Percentiles rank a stretch among this genome's conserved stretches.
Evolutionary conservation across 768 basidiomycete genomes (phyloP).

Genomic region (Lactarius sp.): DNA sequence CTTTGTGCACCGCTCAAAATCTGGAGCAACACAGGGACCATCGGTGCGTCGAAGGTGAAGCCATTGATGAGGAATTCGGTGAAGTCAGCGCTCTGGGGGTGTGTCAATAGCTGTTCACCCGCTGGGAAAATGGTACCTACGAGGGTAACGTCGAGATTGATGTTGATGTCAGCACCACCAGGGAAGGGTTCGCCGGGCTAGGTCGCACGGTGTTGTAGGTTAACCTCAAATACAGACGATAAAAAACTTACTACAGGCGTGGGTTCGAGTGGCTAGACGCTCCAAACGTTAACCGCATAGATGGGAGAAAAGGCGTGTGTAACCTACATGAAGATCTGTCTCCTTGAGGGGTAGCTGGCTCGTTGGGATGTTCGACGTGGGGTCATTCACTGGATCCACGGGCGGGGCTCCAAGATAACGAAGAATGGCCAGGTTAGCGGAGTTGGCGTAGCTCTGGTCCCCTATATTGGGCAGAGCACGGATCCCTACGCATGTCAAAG

Average conservation of each 20-base stretch:
- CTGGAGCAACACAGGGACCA: constrained; percentile 50
- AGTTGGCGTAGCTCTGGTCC: background rate
- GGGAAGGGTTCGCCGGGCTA: background rate
- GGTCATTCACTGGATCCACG: constrained; percentile 5
- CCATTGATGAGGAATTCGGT: constrained; percentile 34
- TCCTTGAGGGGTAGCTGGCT: background rate
- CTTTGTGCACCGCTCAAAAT: constrained; percentile 49
- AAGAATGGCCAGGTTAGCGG: constrained; percentile 24
- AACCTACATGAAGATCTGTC: constrained; percentile 5
- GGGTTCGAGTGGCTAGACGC: background rate
- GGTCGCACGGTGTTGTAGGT: background rate
- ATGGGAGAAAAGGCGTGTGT: no score
- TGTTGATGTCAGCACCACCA: constrained; percentile 15
- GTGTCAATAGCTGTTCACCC: background rate
- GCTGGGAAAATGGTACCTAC: background rate
- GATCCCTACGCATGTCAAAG: constrained; percentile 3
- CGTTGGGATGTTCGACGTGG: background rate
- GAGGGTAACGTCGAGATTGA: background rate
- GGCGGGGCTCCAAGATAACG: constrained; percentile 16
- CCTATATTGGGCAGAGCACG: background rate
- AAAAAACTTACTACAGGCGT: background rate
- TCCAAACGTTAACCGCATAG: background rate
- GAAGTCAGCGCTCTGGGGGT: background rate
- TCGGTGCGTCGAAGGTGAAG: constrained; percentile 37
- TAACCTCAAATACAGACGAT: background rate